Base-by-base conservation (phyloP, 371 early-diverging fungal species). In the Dichotomocladium elegans region DNA sequence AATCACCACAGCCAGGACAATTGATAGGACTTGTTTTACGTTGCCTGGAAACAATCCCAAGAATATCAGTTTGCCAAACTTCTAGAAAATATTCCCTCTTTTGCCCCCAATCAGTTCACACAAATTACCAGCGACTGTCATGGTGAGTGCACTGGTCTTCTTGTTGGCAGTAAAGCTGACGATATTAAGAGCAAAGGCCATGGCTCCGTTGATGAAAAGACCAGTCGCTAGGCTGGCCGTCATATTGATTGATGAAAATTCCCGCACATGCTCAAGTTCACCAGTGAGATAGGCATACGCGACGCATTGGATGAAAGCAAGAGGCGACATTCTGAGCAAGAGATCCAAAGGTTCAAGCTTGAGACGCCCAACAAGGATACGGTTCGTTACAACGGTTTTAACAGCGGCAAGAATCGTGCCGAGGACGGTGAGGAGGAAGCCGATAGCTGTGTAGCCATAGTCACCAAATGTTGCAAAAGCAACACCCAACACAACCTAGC, bases 321-420 rank as follows among this genome's bases (percentile, higher is more conserved):
- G 70, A 0, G 89, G 90, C 17, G 89, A 83, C 90, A 95, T 91
- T 21, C 87, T 78, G 49, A 83, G 74, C 26, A 95, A 74, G 14
- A 95, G 78, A 62, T 92, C 93, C 24, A 93, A 59, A n/a, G 93
- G 91, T 45, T 88, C 83, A 11, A 93, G 80, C 56, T 87, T 85
- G 41, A 92, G 81, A 21, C 82, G 72, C 48, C 93, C 92, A 21
- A 88, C 88, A 56, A 87, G 87, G 19, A 93, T 80, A 4, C 78
- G 70, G 69, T 95, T 92, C 6, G 95, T 95, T 26, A 85, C 87
- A 5, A 93, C 83, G 4, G 91, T 90, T 68, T 95, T 95, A 40
- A 81, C 47, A 1, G 93, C 88, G 0, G 92, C 90, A 48, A 95
- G 70, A 3, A 95, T 57, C 5, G 89, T 86, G 24, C 95, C 93